Base-by-base conservation (phyloP, 352 stramenopile genomes). In the Phytophthora ohioensis region DNA sequence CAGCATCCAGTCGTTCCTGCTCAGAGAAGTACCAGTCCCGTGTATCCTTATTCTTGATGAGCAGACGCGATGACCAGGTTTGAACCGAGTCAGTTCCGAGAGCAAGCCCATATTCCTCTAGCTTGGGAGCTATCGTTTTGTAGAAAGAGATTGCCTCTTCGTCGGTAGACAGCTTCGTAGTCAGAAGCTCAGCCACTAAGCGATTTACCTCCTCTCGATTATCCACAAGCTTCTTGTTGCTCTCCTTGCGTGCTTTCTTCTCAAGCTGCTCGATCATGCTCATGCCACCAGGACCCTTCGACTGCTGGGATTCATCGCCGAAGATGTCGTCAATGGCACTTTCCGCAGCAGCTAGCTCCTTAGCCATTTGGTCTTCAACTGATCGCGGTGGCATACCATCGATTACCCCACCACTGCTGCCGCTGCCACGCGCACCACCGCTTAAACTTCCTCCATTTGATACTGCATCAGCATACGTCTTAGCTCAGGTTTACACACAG, bases 21-120 rank as follows among this genome's bases (percentile, higher is more conserved):
- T 96, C 88, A 6, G 71, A 83, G 36, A 91, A 96, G 46, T 94
- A 95, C 88, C 88, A 95, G 52, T 95, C 87, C 10, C 87, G 77
- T 2, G 90, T 94, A 10, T 96, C 88, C 69, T 95, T 95, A 70
- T 94, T 94, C 69, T 95, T 96, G 67, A 96, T 95, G 8, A 95
- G 69, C 42, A 96, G 62, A 69, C 87, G 75, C 11, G 86, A 88
- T 4, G 90, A 96, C 90, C 89, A 96, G 11, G 86, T 94, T 65
- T 95, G 86, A 13, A 88, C 78, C 1, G 83, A 78, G 35, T 95
- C 89, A 5, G 76, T 80, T 30, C 89, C 89, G 3, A 96, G 67
- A 3, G 78, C 72, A 15, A 96, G 71, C 2, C 89, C 89, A 42
- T 87, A 80, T 2, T 67, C 61, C 63, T 96, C 89, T 5, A 96